A percentile compares a stretch with the other conserved stretches of the same genome.
phyloP scores from a whole-genome alignment of 208 protist species.

The Kentomonas sorsogonicus region DNA sequence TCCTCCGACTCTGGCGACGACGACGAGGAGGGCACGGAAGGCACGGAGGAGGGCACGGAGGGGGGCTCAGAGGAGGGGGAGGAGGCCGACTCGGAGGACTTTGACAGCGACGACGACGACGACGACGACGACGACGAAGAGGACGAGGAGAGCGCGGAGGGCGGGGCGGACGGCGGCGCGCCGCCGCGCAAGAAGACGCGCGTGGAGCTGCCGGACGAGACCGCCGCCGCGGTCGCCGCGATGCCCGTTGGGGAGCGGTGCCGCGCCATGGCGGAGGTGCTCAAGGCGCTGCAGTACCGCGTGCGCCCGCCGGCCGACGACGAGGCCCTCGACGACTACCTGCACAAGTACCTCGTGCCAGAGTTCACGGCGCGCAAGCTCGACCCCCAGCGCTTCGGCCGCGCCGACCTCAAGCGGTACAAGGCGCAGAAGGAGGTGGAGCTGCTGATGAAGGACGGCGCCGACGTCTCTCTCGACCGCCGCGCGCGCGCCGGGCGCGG shows the following conservation, averaged over 20 bases:
- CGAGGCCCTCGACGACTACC: slow-evolving; percentile 61
- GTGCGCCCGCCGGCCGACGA: slow-evolving; percentile 32
- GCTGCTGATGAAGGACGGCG: slow-evolving; percentile 71
- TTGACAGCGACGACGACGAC: slow-evolving; percentile 26
- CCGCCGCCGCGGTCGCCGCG: slow-evolving; percentile 8
- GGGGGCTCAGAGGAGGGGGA: slow-evolving; percentile 29
- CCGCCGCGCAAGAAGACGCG: slow-evolving; percentile 41
- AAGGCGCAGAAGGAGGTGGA: slow-evolving; percentile 60
- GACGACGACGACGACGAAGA: slow-evolving; percentile 32
- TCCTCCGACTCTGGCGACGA: slow-evolving; percentile 16
- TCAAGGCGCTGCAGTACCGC: slow-evolving; percentile 60
- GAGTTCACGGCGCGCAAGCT: slow-evolving; percentile 68
- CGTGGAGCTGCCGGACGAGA: slow-evolving; percentile 13
- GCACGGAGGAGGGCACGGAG: slow-evolving; percentile 17
- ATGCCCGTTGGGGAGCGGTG: slow-evolving; percentile 40
- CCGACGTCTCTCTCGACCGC: slow-evolving; percentile 58
- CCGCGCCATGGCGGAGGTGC: slow-evolving; percentile 64
- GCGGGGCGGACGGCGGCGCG: slow-evolving; percentile 15
- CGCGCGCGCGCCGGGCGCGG: slow-evolving; percentile 52
- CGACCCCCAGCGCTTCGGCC: slow-evolving; percentile 58
- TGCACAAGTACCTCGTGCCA: slow-evolving; percentile 44
- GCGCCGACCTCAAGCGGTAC: slow-evolving; percentile 58
- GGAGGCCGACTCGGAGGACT: slow-evolving; percentile 30
- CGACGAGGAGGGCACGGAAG: slow-evolving; percentile 7
- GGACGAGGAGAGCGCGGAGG: slow-evolving; percentile 16